Evolutionary conservation across 306 rosid genomes (phyloP).

Genomic region (Elaeagnus macrophylla): DNA sequence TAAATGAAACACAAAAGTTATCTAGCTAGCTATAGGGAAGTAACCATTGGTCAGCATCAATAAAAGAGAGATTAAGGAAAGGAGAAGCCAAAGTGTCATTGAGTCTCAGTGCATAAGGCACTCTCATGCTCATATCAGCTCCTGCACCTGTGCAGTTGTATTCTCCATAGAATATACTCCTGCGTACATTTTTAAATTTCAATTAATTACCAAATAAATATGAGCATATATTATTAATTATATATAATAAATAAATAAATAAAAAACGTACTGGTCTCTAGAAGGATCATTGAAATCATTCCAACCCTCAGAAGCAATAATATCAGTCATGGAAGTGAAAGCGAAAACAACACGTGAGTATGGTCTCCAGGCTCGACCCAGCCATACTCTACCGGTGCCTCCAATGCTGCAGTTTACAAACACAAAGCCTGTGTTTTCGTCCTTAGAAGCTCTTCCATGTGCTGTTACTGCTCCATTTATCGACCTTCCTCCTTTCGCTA

Average conservation of each 20-base stretch:
- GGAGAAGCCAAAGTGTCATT: slow-evolving; percentile 50
- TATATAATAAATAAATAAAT: no score
- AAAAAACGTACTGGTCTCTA: slow-evolving; percentile 43
- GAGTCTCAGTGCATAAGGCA: slow-evolving; percentile 51
- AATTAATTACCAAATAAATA: no score
- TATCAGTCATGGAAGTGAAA: slow-evolving; percentile 51
- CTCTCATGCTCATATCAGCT: slow-evolving; percentile 41
- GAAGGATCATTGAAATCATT: slow-evolving; percentile 66
- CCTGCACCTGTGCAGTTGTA: slow-evolving; percentile 20
- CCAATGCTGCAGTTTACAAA: slow-evolving; percentile 63
- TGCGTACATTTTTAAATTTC: no score
- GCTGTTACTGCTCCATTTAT: slow-evolving; percentile 71
- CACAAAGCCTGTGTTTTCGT: slow-evolving; percentile 55
- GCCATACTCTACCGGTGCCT: slow-evolving; percentile 79
- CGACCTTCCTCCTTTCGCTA: slow-evolving; percentile 12
- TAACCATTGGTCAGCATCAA: slow-evolving; percentile 73
- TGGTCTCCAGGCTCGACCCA: slow-evolving; percentile 79
- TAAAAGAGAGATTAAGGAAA: slow-evolving; percentile 48
- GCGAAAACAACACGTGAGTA: slow-evolving; percentile 58
- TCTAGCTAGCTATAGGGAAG: slow-evolving; percentile 15
- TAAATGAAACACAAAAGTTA: no score
- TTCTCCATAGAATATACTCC: no score
- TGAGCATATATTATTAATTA: no score
- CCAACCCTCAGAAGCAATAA: slow-evolving; percentile 60
- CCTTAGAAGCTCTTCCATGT: slow-evolving; percentile 41